Evolutionary conservation across 768 basidiomycete species (phyloP).

Genomic region (Nevesoporus exiguus): DNA sequence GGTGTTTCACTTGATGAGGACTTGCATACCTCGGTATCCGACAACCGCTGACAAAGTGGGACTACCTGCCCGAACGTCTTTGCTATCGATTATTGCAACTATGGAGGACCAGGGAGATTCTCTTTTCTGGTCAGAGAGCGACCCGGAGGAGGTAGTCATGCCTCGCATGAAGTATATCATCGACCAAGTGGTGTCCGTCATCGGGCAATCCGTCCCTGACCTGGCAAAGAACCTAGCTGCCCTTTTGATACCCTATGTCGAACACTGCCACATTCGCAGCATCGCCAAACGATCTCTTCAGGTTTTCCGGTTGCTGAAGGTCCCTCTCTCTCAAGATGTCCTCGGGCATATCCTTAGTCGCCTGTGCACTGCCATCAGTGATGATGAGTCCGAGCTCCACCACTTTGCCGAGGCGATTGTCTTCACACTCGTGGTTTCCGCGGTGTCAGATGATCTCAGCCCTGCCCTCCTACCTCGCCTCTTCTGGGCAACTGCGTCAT

Average conservation of each 20-base stretch:
- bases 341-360: constrained; percentile 79
- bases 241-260: constrained; percentile 79
- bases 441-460: constrained; percentile 53
- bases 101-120: constrained; percentile 58
- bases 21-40: constrained; percentile 78
- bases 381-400: constrained; percentile 72
- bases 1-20: constrained; percentile 79
- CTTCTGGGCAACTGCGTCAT: constrained; percentile 84
- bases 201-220: constrained; percentile 68
- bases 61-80: constrained; percentile 42
- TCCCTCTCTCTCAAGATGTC: constrained; percentile 64
- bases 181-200: constrained; percentile 58
- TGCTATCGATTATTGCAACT: constrained; percentile 49
- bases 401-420: constrained; percentile 82
- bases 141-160: constrained; percentile 50
- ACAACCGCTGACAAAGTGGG: constrained; percentile 59
- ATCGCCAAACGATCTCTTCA: constrained; percentile 88
- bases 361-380: constrained; percentile 79
- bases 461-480: constrained; percentile 69
- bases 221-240: constrained; percentile 77
- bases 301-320: constrained; percentile 78
- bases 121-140: constrained; percentile 73
- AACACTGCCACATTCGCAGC: constrained; percentile 79
- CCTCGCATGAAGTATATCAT: constrained; percentile 70
- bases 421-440: constrained; percentile 64